These are phyloP conservation scores for Imleria badia DNA, from an alignment of 768 basidiomycete species.

Conservation along the genomic window DNA sequence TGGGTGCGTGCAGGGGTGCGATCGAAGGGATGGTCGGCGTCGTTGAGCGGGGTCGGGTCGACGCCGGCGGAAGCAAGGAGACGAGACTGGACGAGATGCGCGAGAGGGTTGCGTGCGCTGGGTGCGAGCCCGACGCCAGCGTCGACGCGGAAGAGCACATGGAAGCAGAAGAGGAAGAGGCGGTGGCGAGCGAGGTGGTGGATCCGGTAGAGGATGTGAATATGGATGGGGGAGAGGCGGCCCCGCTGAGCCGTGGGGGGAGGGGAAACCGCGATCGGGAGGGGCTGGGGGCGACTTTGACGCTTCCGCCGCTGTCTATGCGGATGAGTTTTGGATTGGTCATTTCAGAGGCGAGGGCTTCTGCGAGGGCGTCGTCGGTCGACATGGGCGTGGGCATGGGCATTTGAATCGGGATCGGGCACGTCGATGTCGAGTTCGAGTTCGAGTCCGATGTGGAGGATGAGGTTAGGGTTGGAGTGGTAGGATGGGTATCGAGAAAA, in stretches of 20 bases:
- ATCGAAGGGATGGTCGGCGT: constrained; percentile 2
- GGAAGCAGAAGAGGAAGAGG: constrained; percentile 1
- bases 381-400: constrained; percentile 30
- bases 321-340: constrained; percentile 8
- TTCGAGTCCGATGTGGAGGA: background rate
- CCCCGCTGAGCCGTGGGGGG: constrained; percentile 23
- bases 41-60: constrained; percentile 14
- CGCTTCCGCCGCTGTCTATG: constrained; percentile 1
- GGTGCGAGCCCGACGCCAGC: background rate
- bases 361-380: constrained; percentile 38
- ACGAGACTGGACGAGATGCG: constrained; percentile 52
- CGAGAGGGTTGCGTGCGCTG: constrained; percentile 40
- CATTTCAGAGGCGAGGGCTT: constrained; percentile 37
- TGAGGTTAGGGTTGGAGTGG: background rate
- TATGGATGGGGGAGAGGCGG: constrained; percentile 24
- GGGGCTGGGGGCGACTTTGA: constrained; percentile 12
- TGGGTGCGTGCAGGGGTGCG: constrained; percentile 12
- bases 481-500: constrained; percentile 38
- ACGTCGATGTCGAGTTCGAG: constrained; percentile 23
- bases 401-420: constrained; percentile 35
- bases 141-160: background rate
- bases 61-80: constrained; percentile 40
- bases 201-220: constrained; percentile 16
- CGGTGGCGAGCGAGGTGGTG: constrained; percentile 12
- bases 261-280: constrained; percentile 17